Base-by-base conservation (phyloP, 768 basidiomycete species). In the Boletus barrowsii region DNA sequence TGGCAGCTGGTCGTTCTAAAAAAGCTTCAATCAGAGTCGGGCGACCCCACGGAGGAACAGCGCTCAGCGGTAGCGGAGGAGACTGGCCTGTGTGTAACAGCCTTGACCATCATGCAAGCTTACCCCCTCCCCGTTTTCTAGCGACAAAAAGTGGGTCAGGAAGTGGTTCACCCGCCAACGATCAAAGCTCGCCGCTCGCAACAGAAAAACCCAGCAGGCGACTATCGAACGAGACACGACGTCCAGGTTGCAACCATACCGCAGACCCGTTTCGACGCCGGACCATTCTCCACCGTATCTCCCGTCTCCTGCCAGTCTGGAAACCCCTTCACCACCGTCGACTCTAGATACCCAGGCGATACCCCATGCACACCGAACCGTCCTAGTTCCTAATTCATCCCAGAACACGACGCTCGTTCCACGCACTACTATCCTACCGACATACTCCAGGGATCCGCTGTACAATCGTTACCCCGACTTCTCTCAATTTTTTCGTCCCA, bases 391-490 rank as follows among this genome's bases (percentile, higher is more conserved):
- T 10, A 18, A 36, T 18, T 42, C 47, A 15, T n/a, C 33, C n/a
- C 10, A 26, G 15, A 47, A 44, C 17, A 14, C 29, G 22, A 17
- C 55, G 44, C 11, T 24, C 37, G 51, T 53, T 46, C n/a, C 43
- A 10, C 49, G 32, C 20, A 18, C 54, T n/a, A 33, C 50, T 35
- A 32, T 29, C 29, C 39, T 41, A 29, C 48, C 59, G 17, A 45
- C 59, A 3, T 70, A 70, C 58, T 66, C 70, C 24, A 70, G 70
- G 49, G 64, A 70, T 53, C 66, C 68, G 6, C 66, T 70, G 11
- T 60, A 36, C 53, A 60, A 68, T 43, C 64, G 68, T 39, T 72
- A 70, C 50, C 70, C 68, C 29, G 68, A 70, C 54, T 70, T 70
- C 40, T 70, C 68, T 44, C 64, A 64, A 18, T 70, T 70, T 49